A percentile compares a stretch with the other conserved stretches of the same genome.
phyloP scores from a whole-genome alignment of 1,284 basidiomycete genomes.

The Puccinia hordei region DNA sequence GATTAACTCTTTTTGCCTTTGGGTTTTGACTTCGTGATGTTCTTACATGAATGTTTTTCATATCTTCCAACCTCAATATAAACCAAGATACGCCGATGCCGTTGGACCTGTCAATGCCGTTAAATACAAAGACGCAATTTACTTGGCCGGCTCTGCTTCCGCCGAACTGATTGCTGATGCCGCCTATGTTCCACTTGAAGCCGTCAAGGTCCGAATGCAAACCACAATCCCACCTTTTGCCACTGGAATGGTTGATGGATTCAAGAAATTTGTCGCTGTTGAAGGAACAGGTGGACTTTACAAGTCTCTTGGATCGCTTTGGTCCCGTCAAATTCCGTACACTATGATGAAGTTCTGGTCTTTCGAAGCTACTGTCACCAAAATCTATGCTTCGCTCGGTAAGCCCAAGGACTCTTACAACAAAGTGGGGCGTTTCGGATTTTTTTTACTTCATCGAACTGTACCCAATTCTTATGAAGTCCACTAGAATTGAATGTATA shows the following conservation, averaged over 20 bases:
- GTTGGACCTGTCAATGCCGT: constrained; percentile 57
- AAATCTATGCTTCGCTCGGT: constrained; percentile 54
- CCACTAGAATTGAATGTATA: not conserved
- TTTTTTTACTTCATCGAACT: not conserved
- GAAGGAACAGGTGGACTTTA: constrained; percentile 57
- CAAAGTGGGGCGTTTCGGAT: constrained; percentile 52
- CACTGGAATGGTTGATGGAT: constrained; percentile 53
- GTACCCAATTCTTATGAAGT: not conserved
- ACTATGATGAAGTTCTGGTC: constrained; percentile 57
- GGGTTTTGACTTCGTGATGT: not conserved
- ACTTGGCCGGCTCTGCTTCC: constrained; percentile 58
- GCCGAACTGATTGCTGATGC: constrained; percentile 59
- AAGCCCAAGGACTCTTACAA: constrained; percentile 57
- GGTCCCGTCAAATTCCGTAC: constrained; percentile 59
- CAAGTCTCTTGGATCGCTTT: constrained; percentile 59
- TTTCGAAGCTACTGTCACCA: constrained; percentile 58
- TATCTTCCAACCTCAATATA: constrained; percentile 1
- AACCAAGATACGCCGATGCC: constrained; percentile 56
- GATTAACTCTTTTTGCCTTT: not conserved
- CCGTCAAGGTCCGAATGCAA: constrained; percentile 59
- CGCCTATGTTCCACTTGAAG: constrained; percentile 58
- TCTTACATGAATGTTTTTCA: not conserved
- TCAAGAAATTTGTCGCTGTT: constrained; percentile 56
- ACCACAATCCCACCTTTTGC: constrained; percentile 59
- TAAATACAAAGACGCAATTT: constrained; percentile 59